These are phyloP conservation scores for Tetrapisispora nanseiensis DNA, from an alignment of 805 yeast genomes.

Conservation along the genomic window DNA sequence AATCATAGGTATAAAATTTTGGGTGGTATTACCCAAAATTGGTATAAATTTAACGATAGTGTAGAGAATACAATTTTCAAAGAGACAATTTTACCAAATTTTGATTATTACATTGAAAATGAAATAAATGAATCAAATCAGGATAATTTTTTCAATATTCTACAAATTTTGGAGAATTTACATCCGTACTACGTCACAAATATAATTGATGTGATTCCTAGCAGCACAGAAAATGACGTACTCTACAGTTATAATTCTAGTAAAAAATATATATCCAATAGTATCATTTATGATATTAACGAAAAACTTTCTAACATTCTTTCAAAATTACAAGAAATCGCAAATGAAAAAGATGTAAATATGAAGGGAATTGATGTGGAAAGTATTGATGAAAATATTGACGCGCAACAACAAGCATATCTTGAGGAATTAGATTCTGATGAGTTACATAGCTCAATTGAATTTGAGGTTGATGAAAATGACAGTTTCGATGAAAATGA, in stretches of 20 bases:
- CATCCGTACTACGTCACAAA: conserved; percentile 1
- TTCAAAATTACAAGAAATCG: background rate
- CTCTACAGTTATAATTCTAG: background rate
- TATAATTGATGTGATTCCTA: background rate
- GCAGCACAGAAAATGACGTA: background rate
- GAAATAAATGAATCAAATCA: background rate
- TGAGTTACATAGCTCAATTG: conserved; percentile 1
- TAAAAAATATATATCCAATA: background rate
- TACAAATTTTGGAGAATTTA: background rate
- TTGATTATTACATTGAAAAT: background rate
- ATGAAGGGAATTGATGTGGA: background rate
- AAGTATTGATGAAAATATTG: conserved; percentile 3
- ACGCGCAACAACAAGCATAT: conserved; percentile 18
- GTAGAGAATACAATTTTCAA: background rate
- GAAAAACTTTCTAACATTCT: no score
- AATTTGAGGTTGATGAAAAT: conserved; percentile 6
- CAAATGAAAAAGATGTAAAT: background rate
- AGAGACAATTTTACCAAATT: background rate
- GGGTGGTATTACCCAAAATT: background rate
- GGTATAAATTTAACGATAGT: background rate
- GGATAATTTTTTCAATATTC: background rate
- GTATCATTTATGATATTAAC: background rate
- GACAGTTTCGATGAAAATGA: conserved; percentile 3
- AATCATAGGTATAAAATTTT: background rate
- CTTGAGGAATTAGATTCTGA: conserved; percentile 13